These are phyloP conservation scores for Aschersonia sp. DNA, from an alignment of 2,329 filamentous ascomycete species.

Conservation along the genomic window DNA sequence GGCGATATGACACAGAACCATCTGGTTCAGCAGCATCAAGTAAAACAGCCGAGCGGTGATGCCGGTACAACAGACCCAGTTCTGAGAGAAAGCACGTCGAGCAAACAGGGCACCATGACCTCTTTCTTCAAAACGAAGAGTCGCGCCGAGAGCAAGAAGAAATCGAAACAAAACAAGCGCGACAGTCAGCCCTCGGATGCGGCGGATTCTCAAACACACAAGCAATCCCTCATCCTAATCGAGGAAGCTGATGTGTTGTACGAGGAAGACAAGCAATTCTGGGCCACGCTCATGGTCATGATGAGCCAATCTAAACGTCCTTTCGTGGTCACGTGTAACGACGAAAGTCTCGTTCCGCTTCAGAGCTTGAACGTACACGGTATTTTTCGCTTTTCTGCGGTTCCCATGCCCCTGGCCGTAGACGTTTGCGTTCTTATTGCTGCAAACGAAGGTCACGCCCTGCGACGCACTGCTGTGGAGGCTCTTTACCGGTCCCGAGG, in stretches of 20 bases:
- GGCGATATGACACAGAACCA: conserved; percentile 97
- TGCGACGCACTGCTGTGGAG: conserved; percentile 52
- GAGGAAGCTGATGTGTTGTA: conserved; percentile 92
- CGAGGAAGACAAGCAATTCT: conserved; percentile 92
- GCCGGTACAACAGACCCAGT: conserved; percentile 10
- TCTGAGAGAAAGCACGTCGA: conserved; percentile 34
- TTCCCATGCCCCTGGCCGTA: conserved; percentile 52
- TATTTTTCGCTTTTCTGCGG: conserved; percentile 60
- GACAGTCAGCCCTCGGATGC: conserved; percentile 7
- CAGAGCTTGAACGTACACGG: conserved; percentile 67
- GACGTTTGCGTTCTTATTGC: conserved; percentile 74
- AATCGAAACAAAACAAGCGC: conserved; percentile 15
- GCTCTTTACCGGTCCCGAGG: conserved; percentile 55
- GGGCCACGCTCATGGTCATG: conserved; percentile 65
- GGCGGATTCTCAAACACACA: conserved; percentile 42
- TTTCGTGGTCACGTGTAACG: conserved; percentile 89
- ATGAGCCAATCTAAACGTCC: conserved; percentile 78
- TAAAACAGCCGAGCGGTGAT: conserved; percentile 16
- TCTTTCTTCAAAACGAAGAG: conserved; percentile 59
- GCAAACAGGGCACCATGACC: conserved; percentile 65
- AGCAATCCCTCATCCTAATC: conserved; percentile 84
- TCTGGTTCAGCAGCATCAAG: conserved; percentile 47
- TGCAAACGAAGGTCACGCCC: conserved; percentile 75
- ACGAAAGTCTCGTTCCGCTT: conserved; percentile 69
- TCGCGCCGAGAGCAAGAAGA: conserved; percentile 11